Percentiles rank a stretch among this genome's conserved stretches.
phyloP scores from a whole-genome alignment of 768 basidiomycete species.

The Aureoboletus auriporus region DNA sequence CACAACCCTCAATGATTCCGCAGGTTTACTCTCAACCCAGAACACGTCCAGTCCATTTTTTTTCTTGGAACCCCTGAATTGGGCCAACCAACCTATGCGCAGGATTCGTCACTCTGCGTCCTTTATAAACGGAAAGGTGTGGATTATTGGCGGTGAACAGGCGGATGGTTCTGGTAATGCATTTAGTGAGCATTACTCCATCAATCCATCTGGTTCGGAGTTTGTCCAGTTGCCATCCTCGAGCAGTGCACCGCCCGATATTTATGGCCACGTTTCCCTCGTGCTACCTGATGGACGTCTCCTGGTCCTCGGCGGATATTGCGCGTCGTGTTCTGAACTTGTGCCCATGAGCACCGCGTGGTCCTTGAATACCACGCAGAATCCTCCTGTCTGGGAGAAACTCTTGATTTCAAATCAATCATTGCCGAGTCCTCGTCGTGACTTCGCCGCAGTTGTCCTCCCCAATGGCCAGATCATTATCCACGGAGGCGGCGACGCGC shows the following conservation, averaged over 20 bases:
- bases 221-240: conserved; percentile 56
- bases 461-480: conserved; percentile 58
- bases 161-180: conserved; percentile 71
- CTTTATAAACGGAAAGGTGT: conserved; percentile 50
- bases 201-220: conserved; percentile 43
- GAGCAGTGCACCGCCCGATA: conserved; percentile 52
- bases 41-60: conserved; percentile 40
- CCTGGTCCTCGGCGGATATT: conserved; percentile 73
- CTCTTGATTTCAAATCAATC: conserved; percentile 36
- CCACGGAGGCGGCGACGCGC: conserved; percentile 71
- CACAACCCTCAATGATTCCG: conserved; percentile 57
- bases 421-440: conserved; percentile 57
- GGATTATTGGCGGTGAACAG: conserved; percentile 75
- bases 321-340: conserved; percentile 41
- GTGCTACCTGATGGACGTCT: conserved; percentile 67
- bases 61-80: conserved; percentile 43
- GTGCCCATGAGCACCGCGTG: conserved; percentile 59
- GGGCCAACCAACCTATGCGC: conserved; percentile 66
- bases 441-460: conserved; percentile 53
- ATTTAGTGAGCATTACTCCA: conserved; percentile 63
- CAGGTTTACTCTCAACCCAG: conserved; percentile 47
- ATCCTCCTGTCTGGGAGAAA: conserved; percentile 46
- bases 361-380: conserved; percentile 54
- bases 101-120: conserved; percentile 73
- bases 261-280: conserved; percentile 70